phyloP scores from a whole-genome alignment of 2,329 filamentous ascomycete genomes.

The Juglanconis juglandina region DNA sequence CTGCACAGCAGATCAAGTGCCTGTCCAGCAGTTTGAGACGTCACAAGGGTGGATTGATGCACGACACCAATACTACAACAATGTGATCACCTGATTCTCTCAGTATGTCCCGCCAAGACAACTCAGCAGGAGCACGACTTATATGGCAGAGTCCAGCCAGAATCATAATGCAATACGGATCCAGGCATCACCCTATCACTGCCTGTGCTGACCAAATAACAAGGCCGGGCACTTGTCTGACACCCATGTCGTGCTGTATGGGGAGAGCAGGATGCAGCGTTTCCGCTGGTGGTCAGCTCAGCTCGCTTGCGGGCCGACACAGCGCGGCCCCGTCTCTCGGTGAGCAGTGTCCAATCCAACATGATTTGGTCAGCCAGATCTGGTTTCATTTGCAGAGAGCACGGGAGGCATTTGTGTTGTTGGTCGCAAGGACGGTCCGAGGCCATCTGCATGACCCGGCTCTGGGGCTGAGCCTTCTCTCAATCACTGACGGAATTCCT shows the following conservation, averaged over 20 bases:
- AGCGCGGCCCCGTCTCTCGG: neutral
- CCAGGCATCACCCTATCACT: slow-evolving; percentile 14
- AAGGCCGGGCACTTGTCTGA: neutral
- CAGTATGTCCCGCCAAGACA: neutral
- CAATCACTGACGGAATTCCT: neutral
- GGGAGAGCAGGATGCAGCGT: neutral
- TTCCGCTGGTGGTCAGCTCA: neutral
- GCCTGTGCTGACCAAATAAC: neutral
- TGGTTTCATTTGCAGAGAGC: slow-evolving; percentile 7
- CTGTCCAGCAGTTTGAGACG: neutral
- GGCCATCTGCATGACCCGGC: slow-evolving; percentile 4
- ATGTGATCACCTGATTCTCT: neutral
- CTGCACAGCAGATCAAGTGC: neutral
- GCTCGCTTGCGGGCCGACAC: slow-evolving; percentile 5
- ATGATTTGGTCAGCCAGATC: neutral
- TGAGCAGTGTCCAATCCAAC: neutral
- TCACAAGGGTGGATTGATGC: neutral
- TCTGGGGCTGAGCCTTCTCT: neutral
- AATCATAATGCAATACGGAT: neutral
- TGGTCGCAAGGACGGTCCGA: slow-evolving; percentile 3
- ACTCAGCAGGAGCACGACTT: neutral
- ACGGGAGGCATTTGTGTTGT: neutral
- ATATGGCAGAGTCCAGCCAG: neutral
- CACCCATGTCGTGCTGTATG: neutral
- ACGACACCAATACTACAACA: slow-evolving; percentile 8